phyloP scores from a whole-genome alignment of 257 asterid genomes.

The Agastache rugosa region DNA sequence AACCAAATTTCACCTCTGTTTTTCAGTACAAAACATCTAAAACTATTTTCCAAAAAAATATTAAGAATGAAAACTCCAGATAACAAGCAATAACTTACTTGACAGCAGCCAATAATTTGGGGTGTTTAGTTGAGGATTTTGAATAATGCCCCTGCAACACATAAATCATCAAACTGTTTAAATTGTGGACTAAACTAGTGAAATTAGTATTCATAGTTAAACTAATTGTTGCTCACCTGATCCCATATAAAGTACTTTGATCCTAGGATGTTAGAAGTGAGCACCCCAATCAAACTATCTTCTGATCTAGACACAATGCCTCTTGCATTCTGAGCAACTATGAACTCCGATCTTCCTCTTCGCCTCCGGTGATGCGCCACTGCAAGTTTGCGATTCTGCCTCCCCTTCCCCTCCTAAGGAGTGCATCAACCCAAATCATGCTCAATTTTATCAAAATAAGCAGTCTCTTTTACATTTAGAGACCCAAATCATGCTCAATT shows the following conservation, averaged over 20 bases:
- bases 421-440: not conserved
- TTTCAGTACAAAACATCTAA: not conserved
- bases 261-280: conserved; percentile 77
- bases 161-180: not conserved
- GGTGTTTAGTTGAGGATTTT: conserved; percentile 49
- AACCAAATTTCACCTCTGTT: not conserved
- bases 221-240: conserved; percentile 51
- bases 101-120: conserved; percentile 73
- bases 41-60: not conserved
- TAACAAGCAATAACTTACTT: conserved; percentile 50
- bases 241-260: conserved; percentile 87
- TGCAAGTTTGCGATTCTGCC: conserved; percentile 90
- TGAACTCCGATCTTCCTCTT: conserved; percentile 82
- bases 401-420: conserved; percentile 85
- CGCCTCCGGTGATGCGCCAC: conserved; percentile 73
- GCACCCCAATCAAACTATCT: conserved; percentile 70
- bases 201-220: not conserved
- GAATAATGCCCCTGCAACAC: conserved; percentile 60
- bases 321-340: conserved; percentile 63
- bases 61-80: no score
- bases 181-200: not conserved
- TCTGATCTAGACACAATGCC: conserved; percentile 53
- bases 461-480: no score
- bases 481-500: no score
- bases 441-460: not conserved